These are phyloP conservation scores for Aphanomyces astaci DNA, from an alignment of 352 stramenopile species.

Conservation along the genomic window DNA sequence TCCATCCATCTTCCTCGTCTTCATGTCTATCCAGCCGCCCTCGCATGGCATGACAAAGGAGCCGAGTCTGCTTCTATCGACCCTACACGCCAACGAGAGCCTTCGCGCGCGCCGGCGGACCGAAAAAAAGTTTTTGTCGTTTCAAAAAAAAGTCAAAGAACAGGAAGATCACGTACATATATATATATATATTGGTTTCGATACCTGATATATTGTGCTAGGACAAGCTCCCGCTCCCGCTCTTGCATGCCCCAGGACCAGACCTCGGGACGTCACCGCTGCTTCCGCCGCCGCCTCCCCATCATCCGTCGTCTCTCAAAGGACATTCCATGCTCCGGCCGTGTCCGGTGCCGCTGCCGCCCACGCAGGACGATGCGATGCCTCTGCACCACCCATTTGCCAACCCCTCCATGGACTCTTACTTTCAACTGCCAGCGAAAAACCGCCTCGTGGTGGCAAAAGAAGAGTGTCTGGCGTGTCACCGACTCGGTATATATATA, in stretches of 20 bases:
- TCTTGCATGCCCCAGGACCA: not conserved
- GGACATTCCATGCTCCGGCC: not conserved
- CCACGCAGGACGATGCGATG: not conserved
- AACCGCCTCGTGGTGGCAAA: slow-evolving; percentile 17
- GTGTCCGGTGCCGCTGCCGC: slow-evolving; percentile 5
- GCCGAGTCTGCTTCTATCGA: slow-evolving; percentile 37
- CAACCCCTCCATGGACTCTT: no score
- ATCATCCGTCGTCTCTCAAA: not conserved
- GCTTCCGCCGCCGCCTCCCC: not conserved
- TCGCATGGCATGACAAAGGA: no score
- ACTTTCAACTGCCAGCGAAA: not conserved
- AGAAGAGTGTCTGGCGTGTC: slow-evolving; percentile 17
- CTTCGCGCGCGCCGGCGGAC: slow-evolving; percentile 44
- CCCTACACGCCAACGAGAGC: slow-evolving; percentile 47
- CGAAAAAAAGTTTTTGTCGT: slow-evolving; percentile 30
- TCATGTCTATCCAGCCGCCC: no score
- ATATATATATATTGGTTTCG: not conserved
- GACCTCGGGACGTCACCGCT: no score
- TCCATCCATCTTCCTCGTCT: no score
- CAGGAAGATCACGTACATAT: not conserved
- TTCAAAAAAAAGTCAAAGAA: slow-evolving; percentile 2
- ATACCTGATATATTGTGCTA: not conserved
- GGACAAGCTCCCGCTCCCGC: not conserved
- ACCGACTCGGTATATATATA: slow-evolving; percentile 1
- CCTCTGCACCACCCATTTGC: no score